Base-by-base conservation (phyloP, 2,329 filamentous ascomycete species). In the Clarireedia sp. region DNA sequence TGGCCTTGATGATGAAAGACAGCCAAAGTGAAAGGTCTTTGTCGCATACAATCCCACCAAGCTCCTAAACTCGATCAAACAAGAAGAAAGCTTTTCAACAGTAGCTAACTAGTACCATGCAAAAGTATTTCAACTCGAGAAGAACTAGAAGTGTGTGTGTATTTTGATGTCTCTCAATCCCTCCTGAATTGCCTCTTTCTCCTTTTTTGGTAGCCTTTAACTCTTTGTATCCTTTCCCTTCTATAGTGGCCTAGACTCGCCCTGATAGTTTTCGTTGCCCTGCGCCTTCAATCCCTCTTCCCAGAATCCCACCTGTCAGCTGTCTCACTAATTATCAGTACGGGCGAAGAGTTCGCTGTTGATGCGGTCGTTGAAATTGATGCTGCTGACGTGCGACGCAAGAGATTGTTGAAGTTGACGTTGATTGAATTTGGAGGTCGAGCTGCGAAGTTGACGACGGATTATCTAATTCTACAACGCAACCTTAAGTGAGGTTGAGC, bases 121-220 rank as follows among this genome's bases (percentile, higher is more conserved):
- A 68, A 65, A 63, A 57, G 62, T 64, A 64, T 68, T 33, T 68
- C 64, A 67, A 65, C 65, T 66, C 60, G 61, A 61, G 59, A 60
- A 66, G 63, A 68, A 66, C 64, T 67, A 68, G 67, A 66, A 67
- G 58, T 65, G 64, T 69, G 58, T 65, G 63, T 69, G 66, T 69
- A 69, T 67, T 54, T 68, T 66, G 64, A 68, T 64, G 63, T 64
- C 56, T 65, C 62, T 59, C 60, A 64, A 64, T 63, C 59, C 59
- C 58, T 62, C 62, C 57, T 46, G 43, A 58, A 60, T 49, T 58
- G 56, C 58, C 62, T 47, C 16, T 26, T 46, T 58, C 51, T 51
- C 59, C 60, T 45, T 23, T 26, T 46, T 58, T 49, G 50, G 49
- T 49, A 54, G 49, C 58, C 62, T 58, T 57, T 37, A 54, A 63